Evolutionary conservation across 305 asterid species (phyloP).

Genomic region (Fraxinus baroniana): DNA sequence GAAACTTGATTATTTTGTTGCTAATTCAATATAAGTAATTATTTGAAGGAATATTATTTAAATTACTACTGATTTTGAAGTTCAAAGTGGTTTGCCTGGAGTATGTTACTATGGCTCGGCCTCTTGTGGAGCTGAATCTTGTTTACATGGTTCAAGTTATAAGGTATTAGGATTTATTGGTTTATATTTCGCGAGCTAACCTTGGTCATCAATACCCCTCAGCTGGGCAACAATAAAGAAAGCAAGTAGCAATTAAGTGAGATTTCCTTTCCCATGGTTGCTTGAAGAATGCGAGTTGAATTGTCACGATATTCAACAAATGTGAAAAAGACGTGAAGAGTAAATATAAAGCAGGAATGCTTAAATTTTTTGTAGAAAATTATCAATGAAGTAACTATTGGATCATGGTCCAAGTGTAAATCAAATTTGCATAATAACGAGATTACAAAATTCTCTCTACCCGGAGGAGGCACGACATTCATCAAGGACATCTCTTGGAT

Average conservation of each 20-base stretch:
- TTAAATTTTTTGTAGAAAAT: background rate
- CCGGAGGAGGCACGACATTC: background rate
- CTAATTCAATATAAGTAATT: background rate
- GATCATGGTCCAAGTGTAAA: background rate
- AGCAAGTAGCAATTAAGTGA: background rate
- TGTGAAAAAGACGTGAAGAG: background rate
- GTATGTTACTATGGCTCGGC: background rate
- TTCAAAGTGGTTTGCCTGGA: background rate
- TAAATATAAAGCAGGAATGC: background rate
- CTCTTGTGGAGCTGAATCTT: background rate
- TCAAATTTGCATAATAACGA: background rate
- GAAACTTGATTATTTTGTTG: background rate
- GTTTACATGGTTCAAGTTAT: background rate
- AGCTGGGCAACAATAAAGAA: background rate
- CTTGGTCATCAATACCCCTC: background rate
- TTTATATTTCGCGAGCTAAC: background rate
- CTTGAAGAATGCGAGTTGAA: background rate
- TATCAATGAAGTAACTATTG: background rate
- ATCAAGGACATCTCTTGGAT: background rate
- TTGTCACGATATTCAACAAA: background rate
- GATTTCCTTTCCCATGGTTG: background rate
- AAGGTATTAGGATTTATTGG: background rate
- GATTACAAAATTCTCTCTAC: background rate
- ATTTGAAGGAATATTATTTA: background rate
- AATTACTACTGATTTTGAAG: background rate